Base-by-base conservation (phyloP, 1,284 basidiomycete species). In the Apiotrichum domesticum region DNA sequence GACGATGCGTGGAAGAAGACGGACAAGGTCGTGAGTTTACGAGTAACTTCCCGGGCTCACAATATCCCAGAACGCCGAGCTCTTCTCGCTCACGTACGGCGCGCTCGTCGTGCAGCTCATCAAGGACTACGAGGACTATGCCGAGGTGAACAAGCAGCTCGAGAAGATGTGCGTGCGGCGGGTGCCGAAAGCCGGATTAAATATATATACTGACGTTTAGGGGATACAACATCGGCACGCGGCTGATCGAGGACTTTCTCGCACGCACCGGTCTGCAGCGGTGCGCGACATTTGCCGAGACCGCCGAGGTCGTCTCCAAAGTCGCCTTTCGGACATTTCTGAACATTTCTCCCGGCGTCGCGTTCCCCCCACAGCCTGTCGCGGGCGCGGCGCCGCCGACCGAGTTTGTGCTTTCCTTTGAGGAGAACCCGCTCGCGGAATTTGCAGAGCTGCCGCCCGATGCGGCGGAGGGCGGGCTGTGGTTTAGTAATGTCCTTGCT, bases 291-390 rank as follows among this genome's bases (percentile, higher is more conserved):
- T 97, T 99, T 70, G 82, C 84, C 60, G 94, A 98, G 73, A 90
- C 91, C 0, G 96, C 91, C 6, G 93, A 98, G 77, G 90, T 94
- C 55, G 83, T 96, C 10, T 83, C 90, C 8, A 95, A 96, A 90
- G 89, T 98, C 65, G 96, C 93, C n/a, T 98, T 98, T 82, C 97
- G 97, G 77, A 87, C 92, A 11, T 98, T 98, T 76, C 80, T 99
- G 55, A 97, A 97, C 73, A 88, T 98, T 65, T 87, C 88, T 0
- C 96, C 96, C 0, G 81, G 79, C 34, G 83, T 98, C 50, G 83
- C 85, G 7, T 91, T 95, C 66, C 81, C 82, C 6, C 61, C 63
- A 69, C 79, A 55, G 10, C 47, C 50, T 40, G 39, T 63, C 61
- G n/a, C 60, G 57, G 41, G 39, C 21, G 34, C 39, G 9, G 10